These are phyloP conservation scores for Cinnamomum chago DNA, from an alignment of 164 flowering plant genomes.

Conservation along the genomic window DNA sequence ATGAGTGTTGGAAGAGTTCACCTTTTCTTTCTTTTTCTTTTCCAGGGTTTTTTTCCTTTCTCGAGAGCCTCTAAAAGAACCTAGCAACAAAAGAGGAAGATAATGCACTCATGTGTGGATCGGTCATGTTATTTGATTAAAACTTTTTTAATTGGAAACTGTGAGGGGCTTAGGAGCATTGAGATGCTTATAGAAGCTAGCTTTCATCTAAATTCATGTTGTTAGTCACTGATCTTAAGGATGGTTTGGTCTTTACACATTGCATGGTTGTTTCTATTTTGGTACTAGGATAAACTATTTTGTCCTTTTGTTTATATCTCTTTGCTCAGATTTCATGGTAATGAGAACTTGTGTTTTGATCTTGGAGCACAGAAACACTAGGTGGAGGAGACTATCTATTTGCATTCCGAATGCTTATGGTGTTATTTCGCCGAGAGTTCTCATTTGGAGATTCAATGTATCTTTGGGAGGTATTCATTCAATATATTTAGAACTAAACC, in stretches of 20 bases:
- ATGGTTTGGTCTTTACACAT: neutral
- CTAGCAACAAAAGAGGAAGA: too few relatives aligned
- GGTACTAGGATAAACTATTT: neutral
- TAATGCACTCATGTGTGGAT: too few relatives aligned
- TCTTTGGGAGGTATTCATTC: conserved; percentile 87
- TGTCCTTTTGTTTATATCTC: neutral
- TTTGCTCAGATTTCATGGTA: conserved; percentile 7
- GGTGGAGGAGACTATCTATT: conserved; percentile 98
- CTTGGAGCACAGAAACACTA: conserved; percentile 57
- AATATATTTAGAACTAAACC: neutral
- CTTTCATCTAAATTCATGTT: neutral
- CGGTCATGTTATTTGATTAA: too few relatives aligned
- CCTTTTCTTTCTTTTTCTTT: too few relatives aligned
- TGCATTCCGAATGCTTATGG: conserved; percentile 99
- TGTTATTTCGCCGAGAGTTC: conserved; percentile 93
- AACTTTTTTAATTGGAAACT: too few relatives aligned
- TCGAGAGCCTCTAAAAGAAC: too few relatives aligned
- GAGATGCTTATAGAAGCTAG: neutral
- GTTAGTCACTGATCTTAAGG: neutral
- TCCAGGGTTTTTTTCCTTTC: too few relatives aligned
- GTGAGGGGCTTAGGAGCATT: neutral
- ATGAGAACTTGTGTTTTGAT: conserved; percentile 5
- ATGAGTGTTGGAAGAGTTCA: too few relatives aligned
- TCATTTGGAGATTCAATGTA: conserved; percentile 90
- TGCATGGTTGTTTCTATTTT: neutral